Base-by-base conservation (phyloP, 352 stramenopile genomes). In the Elongisporangium anandrum region DNA sequence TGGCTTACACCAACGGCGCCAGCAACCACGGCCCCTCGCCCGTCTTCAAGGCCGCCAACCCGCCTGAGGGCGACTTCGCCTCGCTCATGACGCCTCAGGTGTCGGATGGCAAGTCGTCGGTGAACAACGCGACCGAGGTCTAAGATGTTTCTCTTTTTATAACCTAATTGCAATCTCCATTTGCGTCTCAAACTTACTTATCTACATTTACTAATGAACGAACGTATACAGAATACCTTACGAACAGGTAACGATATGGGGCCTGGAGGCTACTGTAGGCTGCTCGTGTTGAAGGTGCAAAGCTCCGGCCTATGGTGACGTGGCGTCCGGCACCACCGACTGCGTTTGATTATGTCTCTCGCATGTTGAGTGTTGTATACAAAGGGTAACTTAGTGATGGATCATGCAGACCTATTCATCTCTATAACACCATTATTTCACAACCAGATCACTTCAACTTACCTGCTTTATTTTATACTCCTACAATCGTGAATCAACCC, bases 1-100 rank as follows among this genome's bases (percentile, higher is more conserved):
- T 52, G 34, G 59, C 59, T 3, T 64, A 64, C 59, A 50, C 56
- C 20, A 29, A 63, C 57, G 56, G 57, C 50, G 50, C 38, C 41
- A 19, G 45, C 12, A 26, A 39, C 3, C 47, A 48, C 22, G 8
- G 29, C 49, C 34, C 26, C n/a, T 63, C 57, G 50, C 57, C 57
- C 38, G 56, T 41, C 17, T 57, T 57, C 50, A 63, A 63, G 50
- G 49, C 57, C 4, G 57, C 57, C 34, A 57, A 56, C 29, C 49
- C 57, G 39, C 57, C 57, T 1, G 50, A 49, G 49, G 19, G 50
- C 20, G 38, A 19, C 21, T 63, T 63, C 34, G 16, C 19, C 6
- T 16, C 34, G 6, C 15, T 60, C 3, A 53, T 60, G 55, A 60
- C 55, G 12, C 45, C 55, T 6, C 29, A 41, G 29, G 29, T 41